Evolutionary conservation across 495 filamentous ascomycete species (phyloP).

Genomic region (Polyplosphaeria fusca): DNA sequence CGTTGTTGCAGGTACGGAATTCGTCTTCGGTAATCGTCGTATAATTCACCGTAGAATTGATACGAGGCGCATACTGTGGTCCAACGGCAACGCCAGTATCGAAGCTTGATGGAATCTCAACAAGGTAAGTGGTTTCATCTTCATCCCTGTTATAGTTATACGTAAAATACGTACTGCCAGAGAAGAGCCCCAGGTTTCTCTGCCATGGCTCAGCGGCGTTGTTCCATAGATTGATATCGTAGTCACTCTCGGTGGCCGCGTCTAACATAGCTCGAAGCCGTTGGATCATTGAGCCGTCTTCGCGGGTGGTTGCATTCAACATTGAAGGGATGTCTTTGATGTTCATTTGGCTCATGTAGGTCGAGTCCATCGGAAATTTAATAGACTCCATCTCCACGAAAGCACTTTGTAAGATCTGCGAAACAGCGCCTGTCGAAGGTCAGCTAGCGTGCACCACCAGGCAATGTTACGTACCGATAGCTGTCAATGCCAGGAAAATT

Average conservation of each 20-base stretch:
- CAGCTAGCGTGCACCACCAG: too few relatives aligned
- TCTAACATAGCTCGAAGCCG: conserved; percentile 2
- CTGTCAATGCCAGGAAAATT: conserved; percentile 1
- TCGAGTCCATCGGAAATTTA: neutral
- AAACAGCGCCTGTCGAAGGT: neutral
- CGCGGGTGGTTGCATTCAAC: too few relatives aligned
- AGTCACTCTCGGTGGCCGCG: neutral
- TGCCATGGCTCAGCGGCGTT: neutral
- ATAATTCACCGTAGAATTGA: neutral
- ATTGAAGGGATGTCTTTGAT: too few relatives aligned
- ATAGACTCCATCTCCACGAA: neutral
- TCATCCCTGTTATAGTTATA: too few relatives aligned
- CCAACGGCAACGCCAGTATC: neutral
- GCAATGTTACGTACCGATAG: conserved; percentile 1
- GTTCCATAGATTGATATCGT: neutral
- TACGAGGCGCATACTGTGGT: conserved; percentile 12
- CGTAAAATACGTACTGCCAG: too few relatives aligned
- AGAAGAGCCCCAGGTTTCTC: neutral
- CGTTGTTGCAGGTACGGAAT: conserved; percentile 7
- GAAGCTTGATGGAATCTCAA: neutral
- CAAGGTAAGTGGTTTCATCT: too few relatives aligned
- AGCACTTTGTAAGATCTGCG: conserved; percentile 3
- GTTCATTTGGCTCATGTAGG: too few relatives aligned
- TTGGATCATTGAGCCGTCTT: neutral
- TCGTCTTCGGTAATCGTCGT: neutral